Conservation (phyloP, 1,139 yeast genomes). For the Blastobotrys arbuscula region DNA sequence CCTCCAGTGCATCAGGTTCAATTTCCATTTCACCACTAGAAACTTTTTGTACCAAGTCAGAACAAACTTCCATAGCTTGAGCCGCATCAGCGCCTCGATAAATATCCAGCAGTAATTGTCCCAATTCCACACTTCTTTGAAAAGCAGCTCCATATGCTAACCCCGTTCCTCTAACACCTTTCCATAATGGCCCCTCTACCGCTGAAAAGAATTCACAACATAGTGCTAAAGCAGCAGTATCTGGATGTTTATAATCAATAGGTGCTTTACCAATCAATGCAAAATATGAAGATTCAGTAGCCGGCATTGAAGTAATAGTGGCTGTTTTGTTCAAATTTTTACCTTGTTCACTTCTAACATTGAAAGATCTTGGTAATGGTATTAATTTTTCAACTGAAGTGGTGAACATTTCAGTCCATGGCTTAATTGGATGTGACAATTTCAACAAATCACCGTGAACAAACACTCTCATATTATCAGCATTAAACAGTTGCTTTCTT, state of each 20-base stretch:
- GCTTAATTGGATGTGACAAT: conserved; percentile 49
- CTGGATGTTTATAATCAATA: conserved; percentile 57
- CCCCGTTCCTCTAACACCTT: conserved; percentile 93
- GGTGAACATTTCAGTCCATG: conserved; percentile 51
- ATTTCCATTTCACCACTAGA: conserved; percentile 48
- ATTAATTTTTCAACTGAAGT: background rate
- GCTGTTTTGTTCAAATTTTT: conserved; percentile 50
- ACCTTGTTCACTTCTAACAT: conserved; percentile 57
- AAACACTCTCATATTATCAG: conserved; percentile 60
- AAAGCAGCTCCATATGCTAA: conserved; percentile 84
- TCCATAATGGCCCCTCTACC: conserved; percentile 97
- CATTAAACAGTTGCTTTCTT: conserved; percentile 50
- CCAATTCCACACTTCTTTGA: conserved; percentile 55
- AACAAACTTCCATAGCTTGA: conserved; percentile 65
- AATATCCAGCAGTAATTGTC: conserved; percentile 58
- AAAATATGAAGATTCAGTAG: conserved; percentile 81
- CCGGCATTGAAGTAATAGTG: conserved; percentile 66
- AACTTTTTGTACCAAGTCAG: conserved; percentile 57
- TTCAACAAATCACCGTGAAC: conserved; percentile 61
- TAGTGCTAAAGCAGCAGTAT: conserved; percentile 63
- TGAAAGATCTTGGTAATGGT: conserved; percentile 37
- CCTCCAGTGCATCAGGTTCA: conserved; percentile 57
- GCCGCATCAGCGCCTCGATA: conserved; percentile 83
- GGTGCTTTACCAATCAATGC: conserved; percentile 59
- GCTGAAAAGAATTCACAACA: conserved; percentile 76